Conservation (phyloP, 129 eudicot genomes). For the Pseudognaphalium luteoalbum region DNA sequence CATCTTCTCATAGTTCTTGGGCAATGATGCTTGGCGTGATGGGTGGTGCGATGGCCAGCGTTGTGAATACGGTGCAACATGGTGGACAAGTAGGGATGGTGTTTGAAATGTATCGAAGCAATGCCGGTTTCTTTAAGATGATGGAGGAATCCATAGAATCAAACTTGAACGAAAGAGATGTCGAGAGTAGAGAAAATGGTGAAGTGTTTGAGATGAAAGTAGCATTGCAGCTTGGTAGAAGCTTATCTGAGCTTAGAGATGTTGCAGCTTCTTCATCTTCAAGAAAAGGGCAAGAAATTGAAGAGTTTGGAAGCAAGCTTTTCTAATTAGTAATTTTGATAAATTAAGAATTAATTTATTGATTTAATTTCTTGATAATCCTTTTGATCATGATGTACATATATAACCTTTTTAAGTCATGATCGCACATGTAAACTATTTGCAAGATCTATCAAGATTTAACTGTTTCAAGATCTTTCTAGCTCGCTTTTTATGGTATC, state of each 20-base stretch:
- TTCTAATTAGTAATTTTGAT: constrained; percentile 31
- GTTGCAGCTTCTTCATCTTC: constrained; percentile 43
- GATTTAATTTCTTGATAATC: constrained; percentile 12
- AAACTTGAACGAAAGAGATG: constrained; percentile 42
- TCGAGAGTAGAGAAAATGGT: constrained; percentile 62
- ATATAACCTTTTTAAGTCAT: constrained; percentile 10
- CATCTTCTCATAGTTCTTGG: constrained; percentile 41
- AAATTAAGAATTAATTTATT: neutral
- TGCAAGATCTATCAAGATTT: neutral
- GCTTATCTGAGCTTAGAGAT: constrained; percentile 58
- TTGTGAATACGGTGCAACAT: constrained; percentile 67
- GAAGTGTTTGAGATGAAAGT: constrained; percentile 74
- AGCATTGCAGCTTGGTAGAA: constrained; percentile 81
- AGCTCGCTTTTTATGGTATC: neutral
- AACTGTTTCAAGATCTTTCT: neutral
- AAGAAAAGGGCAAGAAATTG: constrained; percentile 27
- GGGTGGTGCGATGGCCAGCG: constrained; percentile 60
- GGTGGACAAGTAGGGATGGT: constrained; percentile 98
- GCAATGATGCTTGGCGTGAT: constrained; percentile 49
- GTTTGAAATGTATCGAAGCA: constrained; percentile 80
- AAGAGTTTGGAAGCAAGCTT: constrained; percentile 86
- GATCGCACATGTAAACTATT: neutral
- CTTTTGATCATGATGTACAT: constrained; percentile 19
- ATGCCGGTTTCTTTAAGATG: constrained; percentile 70
- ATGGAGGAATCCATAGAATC: constrained; percentile 60